Evolutionary conservation across 257 asterid species (phyloP).

Genomic region (Dorcoceras hygrometricum): DNA sequence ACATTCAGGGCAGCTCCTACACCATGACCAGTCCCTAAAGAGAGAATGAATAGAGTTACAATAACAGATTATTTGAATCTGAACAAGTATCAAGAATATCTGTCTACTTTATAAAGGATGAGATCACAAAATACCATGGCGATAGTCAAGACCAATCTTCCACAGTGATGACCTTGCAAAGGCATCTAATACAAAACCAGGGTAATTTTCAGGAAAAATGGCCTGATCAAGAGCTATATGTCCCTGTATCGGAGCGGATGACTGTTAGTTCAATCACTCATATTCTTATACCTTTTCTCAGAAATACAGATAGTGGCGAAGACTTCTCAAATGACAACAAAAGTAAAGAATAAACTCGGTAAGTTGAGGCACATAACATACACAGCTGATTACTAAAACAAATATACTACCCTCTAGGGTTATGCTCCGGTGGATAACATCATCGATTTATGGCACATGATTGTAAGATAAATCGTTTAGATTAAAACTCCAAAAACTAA

Average conservation of each 20-base stretch:
- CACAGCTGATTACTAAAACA: background rate
- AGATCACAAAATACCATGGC: slow-evolving; percentile 63
- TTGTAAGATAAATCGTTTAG: background rate
- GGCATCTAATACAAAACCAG: slow-evolving; percentile 92
- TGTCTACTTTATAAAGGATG: slow-evolving; percentile 2
- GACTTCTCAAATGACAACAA: slow-evolving; percentile 19
- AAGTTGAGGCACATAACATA: slow-evolving; percentile 12
- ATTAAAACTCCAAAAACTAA: background rate
- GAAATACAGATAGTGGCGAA: slow-evolving; percentile 9
- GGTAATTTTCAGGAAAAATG: slow-evolving; percentile 89
- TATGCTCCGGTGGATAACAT: slow-evolving; percentile 9
- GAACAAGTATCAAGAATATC: slow-evolving; percentile 11
- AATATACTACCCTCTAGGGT: background rate
- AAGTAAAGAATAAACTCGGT: slow-evolving; percentile 8
- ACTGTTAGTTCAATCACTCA: slow-evolving; percentile 16
- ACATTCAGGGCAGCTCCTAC: slow-evolving; percentile 99
- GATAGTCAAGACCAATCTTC: slow-evolving; percentile 98
- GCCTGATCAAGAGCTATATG: slow-evolving; percentile 97
- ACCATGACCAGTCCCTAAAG: slow-evolving; percentile 95
- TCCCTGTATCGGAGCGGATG: slow-evolving; percentile 54
- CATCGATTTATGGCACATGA: background rate
- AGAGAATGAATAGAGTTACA: slow-evolving; percentile 12
- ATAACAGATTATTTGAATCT: slow-evolving; percentile 13
- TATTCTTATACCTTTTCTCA: slow-evolving; percentile 7
- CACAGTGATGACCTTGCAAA: slow-evolving; percentile 92